Conservation (phyloP, 139 green algal genomes). For the Desmodesmus armatus region DNA sequence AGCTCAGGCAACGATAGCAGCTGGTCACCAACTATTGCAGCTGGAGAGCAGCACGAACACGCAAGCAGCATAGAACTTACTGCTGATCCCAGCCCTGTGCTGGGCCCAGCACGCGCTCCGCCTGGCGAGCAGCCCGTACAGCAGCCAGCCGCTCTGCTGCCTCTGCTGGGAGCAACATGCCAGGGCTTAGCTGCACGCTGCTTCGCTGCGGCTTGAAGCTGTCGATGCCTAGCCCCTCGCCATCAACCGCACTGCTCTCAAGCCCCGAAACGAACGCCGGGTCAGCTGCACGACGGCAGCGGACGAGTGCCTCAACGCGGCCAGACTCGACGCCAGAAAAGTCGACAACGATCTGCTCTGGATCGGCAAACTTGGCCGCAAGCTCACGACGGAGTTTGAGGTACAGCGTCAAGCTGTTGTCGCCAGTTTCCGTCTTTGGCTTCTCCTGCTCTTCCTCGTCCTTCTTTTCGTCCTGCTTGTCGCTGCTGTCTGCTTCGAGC, state of each 20-base stretch:
- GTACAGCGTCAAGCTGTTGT: constrained; percentile 31
- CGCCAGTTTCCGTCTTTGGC: neutral
- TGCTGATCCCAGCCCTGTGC: constrained; percentile 3
- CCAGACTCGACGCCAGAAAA: constrained; percentile 74
- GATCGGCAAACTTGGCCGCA: constrained; percentile 22
- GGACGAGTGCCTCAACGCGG: constrained; percentile 65
- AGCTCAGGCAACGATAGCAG: neutral
- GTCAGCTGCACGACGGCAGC: constrained; percentile 57
- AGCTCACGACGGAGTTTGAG: constrained; percentile 27
- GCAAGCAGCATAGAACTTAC: neutral
- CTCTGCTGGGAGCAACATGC: constrained; percentile 66
- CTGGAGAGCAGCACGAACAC: neutral
- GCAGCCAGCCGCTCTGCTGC: constrained; percentile 54
- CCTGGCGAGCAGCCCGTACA: constrained; percentile 26
- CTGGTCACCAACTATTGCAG: too few species aligned
- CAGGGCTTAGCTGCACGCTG: constrained; percentile 58
- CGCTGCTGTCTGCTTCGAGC: neutral
- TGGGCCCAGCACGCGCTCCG: constrained; percentile 18
- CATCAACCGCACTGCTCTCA: constrained; percentile 55
- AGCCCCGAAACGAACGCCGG: constrained; percentile 58
- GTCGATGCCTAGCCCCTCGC: constrained; percentile 81
- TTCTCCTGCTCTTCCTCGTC: neutral
- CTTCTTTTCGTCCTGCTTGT: neutral
- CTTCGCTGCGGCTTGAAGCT: constrained; percentile 61
- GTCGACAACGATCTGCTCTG: constrained; percentile 46